These are phyloP conservation scores for Aspergillus pseudoviridinutans DNA, from an alignment of 2,329 filamentous ascomycete genomes.

Conservation along the genomic window DNA sequence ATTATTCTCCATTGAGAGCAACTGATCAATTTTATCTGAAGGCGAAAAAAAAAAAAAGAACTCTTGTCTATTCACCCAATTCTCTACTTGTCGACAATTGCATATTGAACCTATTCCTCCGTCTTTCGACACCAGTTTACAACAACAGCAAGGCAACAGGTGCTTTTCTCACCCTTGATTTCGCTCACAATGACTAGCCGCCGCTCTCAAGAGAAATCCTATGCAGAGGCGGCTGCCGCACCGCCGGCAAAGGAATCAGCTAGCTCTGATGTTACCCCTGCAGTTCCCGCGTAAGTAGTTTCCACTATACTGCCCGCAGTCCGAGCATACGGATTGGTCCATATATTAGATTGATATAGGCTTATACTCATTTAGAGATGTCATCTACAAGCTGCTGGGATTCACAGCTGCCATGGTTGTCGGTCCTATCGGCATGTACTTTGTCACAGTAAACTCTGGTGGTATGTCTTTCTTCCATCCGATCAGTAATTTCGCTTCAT, in stretches of 20 bases:
- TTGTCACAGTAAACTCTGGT: constrained; percentile 72
- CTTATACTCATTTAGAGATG: constrained; percentile 53
- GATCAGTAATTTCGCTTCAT: not conserved
- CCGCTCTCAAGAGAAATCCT: constrained; percentile 17
- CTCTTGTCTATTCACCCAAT: not conserved
- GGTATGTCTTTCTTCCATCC: constrained; percentile 50
- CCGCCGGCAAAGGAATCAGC: constrained; percentile 40
- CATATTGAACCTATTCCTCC: not conserved
- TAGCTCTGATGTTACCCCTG: constrained; percentile 72
- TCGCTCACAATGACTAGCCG: not conserved
- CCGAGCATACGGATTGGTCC: not conserved
- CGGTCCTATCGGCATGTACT: constrained; percentile 84
- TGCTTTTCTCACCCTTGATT: not conserved
- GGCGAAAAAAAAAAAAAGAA: too few species aligned
- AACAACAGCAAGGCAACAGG: not conserved
- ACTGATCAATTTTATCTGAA: not conserved
- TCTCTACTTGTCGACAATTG: not conserved
- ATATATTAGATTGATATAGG: constrained; percentile 2
- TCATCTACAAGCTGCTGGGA: constrained; percentile 83
- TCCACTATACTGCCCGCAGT: not conserved
- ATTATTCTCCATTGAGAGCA: not conserved
- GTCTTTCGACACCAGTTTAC: not conserved
- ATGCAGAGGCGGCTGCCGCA: constrained; percentile 24
- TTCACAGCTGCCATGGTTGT: constrained; percentile 92
- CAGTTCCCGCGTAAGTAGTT: constrained; percentile 69